Percentiles rank a stretch among this genome's conserved stretches.
phyloP scores from a whole-genome alignment of 176 grass and related monocot genomes.

The Hyparrhenia diplandra region DNA sequence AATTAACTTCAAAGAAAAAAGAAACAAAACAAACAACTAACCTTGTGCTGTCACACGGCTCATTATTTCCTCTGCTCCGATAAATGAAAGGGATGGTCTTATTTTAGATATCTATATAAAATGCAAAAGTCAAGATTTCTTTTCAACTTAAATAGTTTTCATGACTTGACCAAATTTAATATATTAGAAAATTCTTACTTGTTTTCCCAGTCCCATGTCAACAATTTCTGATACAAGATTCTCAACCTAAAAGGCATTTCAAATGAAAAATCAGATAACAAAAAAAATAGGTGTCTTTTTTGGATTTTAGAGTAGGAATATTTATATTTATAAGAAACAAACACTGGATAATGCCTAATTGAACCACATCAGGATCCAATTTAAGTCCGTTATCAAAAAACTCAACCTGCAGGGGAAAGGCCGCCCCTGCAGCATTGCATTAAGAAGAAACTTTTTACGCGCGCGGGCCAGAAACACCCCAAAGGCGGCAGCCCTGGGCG shows the following conservation, averaged over 20 bases:
- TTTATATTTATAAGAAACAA: neutral
- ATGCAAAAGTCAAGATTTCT: slow-evolving; percentile 20
- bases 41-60: slow-evolving; percentile 97
- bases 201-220: slow-evolving; percentile 84
- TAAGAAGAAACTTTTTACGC: neutral
- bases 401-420: neutral
- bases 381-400: neutral
- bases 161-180: neutral
- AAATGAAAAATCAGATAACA: slow-evolving; percentile 17
- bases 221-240: slow-evolving; percentile 97
- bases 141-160: slow-evolving; percentile 8
- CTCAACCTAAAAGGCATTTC: slow-evolving; percentile 54
- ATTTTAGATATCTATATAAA: slow-evolving; percentile 87
- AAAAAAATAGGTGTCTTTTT: slow-evolving; percentile 10
- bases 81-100: slow-evolving; percentile 85
- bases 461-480: neutral
- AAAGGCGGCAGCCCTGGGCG: neutral
- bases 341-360: neutral
- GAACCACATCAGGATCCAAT: slow-evolving; percentile 5
- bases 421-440: neutral
- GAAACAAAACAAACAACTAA: slow-evolving; percentile 23
- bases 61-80: slow-evolving; percentile 96
- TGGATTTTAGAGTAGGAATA: slow-evolving; percentile 1
- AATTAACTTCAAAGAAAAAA: slow-evolving; percentile 20
- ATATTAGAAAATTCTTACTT: slow-evolving; percentile 47